Percentiles rank a stretch among this genome's conserved stretches.
Conservation (phyloP, 1,284 basidiomycete genomes). For the Ceratorhiza oryzae-sativae region DNA sequence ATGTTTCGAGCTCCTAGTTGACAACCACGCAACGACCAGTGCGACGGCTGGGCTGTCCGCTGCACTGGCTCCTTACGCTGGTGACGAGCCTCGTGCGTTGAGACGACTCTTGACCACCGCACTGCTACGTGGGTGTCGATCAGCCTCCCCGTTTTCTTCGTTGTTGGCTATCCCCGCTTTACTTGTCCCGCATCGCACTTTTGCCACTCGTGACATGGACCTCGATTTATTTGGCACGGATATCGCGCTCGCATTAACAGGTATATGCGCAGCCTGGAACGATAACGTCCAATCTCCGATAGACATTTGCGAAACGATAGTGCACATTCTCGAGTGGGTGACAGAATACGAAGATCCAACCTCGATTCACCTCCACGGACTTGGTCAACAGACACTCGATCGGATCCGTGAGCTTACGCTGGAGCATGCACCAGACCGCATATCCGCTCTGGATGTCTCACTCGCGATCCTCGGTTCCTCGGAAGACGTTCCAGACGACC, state of each 20-base stretch:
- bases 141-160: slow-evolving; percentile 4
- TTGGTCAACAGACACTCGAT: not conserved
- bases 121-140: slow-evolving; percentile 6
- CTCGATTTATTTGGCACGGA: slow-evolving; percentile 24
- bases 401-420: not conserved
- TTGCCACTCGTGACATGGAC: slow-evolving; percentile 33
- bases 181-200: slow-evolving; percentile 12
- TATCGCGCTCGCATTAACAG: slow-evolving; percentile 19
- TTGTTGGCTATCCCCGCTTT: slow-evolving; percentile 17
- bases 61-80: slow-evolving; percentile 35
- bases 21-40: slow-evolving; percentile 35
- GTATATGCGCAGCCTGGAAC: slow-evolving; percentile 21
- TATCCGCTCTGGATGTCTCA: slow-evolving; percentile 1
- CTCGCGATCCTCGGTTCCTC: not conserved
- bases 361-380: slow-evolving; percentile 4
- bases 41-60: slow-evolving; percentile 39
- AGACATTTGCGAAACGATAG: slow-evolving; percentile 8
- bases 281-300: not conserved
- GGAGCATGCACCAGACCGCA: not conserved
- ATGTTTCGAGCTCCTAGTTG: slow-evolving; percentile 36
- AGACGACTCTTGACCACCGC: slow-evolving; percentile 9
- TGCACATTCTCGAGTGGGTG: slow-evolving; percentile 16
- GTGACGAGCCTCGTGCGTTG: not conserved
- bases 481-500: slow-evolving; percentile 16
- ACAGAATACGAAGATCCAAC: slow-evolving; percentile 13